Evolutionary conservation across 2,329 filamentous ascomycete species (phyloP), one percentile per base, ranked within the genome.

Genomic region (Calonectria hongkongensis): DNA sequence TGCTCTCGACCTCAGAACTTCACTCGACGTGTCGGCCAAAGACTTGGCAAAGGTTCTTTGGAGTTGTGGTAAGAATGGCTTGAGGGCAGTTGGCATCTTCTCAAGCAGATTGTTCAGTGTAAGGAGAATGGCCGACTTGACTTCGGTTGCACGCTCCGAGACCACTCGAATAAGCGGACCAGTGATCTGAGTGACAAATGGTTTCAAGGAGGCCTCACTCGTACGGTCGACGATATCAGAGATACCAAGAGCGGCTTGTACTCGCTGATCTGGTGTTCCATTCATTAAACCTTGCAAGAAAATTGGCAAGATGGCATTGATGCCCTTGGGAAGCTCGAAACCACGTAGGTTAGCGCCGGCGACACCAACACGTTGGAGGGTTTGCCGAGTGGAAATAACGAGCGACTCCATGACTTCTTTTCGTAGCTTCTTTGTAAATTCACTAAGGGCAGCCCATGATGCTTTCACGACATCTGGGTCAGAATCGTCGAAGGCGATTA

Each of bases 371-470:
- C 96, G 95, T 76, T 94, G 92, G 68, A 99, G 89, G 1, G 94
- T 93, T 83, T 97, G 94, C 72, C 96, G 90, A 2, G 96, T 98
- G 0, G 96, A 97, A 67, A 92, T 87, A 21, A 98, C 95, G 56
- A 99, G 89, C 0, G 94, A 92, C 82, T 99, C 97, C 97, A 99
- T 98, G 85, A 98, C 96, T 82, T 99, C 97, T 84, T 99, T 99
- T 82, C 93, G 93, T 74, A 99, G 90, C 79, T 92, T 93, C 83
- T 96, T 96, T 56, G 96, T 98, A 78, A 99, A 93, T 71, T 94
- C 94, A 78, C 87, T 95, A 72, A 99, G 90, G 7, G 96, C 96
- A 68, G 92, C 89, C 96, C 96, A 98, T 27, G 96, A 92, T 54
- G 95, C 91, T 87, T 97, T 97, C 80, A 98, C 94, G 4, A 98